Base-by-base conservation (phyloP, 371 early-diverging fungal genomes). In the Mucor racemosus region DNA sequence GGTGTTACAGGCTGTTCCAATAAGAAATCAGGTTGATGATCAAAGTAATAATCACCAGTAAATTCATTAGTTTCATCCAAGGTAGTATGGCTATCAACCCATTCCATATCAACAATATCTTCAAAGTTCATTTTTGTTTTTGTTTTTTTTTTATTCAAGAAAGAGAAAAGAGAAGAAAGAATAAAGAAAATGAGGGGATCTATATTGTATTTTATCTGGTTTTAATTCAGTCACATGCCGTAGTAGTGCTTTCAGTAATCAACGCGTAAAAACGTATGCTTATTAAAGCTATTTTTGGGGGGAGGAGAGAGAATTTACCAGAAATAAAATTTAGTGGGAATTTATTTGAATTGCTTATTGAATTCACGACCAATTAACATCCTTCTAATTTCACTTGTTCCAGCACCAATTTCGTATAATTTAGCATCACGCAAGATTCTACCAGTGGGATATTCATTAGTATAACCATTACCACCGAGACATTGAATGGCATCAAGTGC, bases 351-450 rank as follows among this genome's bases (percentile, higher is more conserved):
- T 36, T 72, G 56, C 73, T 89, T 89, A 76, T 91, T 89, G 78
- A 90, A 87, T 69, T 88, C 90, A 46, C 92, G 80, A 60, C 88
- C 99, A 76, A 97, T 98, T 65, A 98, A 77, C 95, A 97, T 94
- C n/a, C 99, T 86, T 66, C 99, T 90, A 77, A 98, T 95, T 81
- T 98, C 99, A 66, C 92, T 93, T 21, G 99, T 98, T 55, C 99
- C 99, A 33, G 99, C 98, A 59, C 98, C 98, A 77, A 98, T 98
- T 80, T 98, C 99, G 76, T 98, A 98, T 14, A 98, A 84, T 80
- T 97, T 98, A 33, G 97, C 97, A 76, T 98, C 99, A 41, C 99
- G 88, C 63, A 98, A 77, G 56, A 97, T 85, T 36, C 99, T 89
- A n/a, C 97, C 97, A 4, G 95, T 91, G 4, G 93, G 91, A 76